Evolutionary conservation across 441 rosid species (phyloP).

Genomic region (Flueggea neowawraea): DNA sequence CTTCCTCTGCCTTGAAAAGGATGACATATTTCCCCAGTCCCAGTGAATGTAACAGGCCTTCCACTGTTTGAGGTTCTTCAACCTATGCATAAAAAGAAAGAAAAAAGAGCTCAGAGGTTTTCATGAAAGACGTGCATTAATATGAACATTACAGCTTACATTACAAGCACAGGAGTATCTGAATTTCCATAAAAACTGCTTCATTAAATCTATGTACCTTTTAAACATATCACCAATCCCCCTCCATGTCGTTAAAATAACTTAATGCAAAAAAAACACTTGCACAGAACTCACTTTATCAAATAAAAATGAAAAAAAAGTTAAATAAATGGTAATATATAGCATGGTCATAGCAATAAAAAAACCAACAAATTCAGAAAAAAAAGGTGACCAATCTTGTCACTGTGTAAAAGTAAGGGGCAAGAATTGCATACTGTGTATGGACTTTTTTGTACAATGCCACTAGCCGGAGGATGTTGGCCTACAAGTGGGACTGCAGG

Average conservation of each 20-base stretch:
- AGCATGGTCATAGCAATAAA: background rate
- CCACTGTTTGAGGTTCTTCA: conserved; percentile 70
- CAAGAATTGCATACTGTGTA: conserved; percentile 42
- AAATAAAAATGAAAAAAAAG: background rate
- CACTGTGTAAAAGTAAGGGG: background rate
- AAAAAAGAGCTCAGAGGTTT: conserved; percentile 5
- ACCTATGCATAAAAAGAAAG: conserved; percentile 27
- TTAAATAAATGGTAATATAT: background rate
- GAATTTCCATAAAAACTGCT: too few species aligned
- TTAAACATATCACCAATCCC: too few species aligned
- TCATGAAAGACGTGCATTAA: background rate
- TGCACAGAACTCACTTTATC: too few species aligned
- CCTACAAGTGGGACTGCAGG: conserved; percentile 43
- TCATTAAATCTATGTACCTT: too few species aligned
- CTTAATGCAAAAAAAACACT: too few species aligned
- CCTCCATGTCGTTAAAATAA: too few species aligned
- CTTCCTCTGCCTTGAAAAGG: conserved; percentile 85
- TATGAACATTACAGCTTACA: too few species aligned
- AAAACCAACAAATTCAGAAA: too few species aligned
- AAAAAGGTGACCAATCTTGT: too few species aligned
- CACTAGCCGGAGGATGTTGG: conserved; percentile 48
- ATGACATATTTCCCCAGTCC: conserved; percentile 75
- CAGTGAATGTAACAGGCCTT: conserved; percentile 58
- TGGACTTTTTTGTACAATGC: conserved; percentile 42
- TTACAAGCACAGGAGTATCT: too few species aligned